Percentiles rank a stretch among this genome's conserved stretches.
Conservation (phyloP, 306 rosid species). For the Inga leiocalycina region DNA sequence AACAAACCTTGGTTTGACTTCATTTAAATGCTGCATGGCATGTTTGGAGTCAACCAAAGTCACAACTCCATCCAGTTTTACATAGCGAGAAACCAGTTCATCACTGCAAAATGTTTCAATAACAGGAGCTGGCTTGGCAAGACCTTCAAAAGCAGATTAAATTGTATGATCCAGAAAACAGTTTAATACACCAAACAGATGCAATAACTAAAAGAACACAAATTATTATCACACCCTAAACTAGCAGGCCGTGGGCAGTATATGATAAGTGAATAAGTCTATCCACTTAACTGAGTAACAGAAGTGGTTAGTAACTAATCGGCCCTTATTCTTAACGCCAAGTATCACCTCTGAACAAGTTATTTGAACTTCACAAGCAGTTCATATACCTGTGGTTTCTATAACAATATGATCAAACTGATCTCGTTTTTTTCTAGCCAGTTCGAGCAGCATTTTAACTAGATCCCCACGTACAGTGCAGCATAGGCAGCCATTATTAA, state of each 20-base stretch:
- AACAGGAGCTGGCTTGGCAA: constrained; percentile 91
- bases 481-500: constrained; percentile 91
- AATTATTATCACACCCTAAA: constrained; percentile 7
- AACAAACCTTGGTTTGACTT: constrained; percentile 92
- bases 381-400: constrained; percentile 81
- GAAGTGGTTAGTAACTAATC: too few species aligned
- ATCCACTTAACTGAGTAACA: too few species aligned
- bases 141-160: constrained; percentile 57
- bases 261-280: not conserved
- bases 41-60: constrained; percentile 93
- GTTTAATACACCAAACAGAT: constrained; percentile 6
- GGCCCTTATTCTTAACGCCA: too few species aligned
- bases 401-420: constrained; percentile 87
- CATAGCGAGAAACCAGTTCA: constrained; percentile 65
- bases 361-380: constrained; percentile 15
- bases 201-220: not conserved
- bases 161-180: constrained; percentile 5
- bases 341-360: not conserved
- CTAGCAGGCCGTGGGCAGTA: constrained; percentile 19
- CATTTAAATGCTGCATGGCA: constrained; percentile 76
- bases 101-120: constrained; percentile 86
- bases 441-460: constrained; percentile 82
- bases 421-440: constrained; percentile 71
- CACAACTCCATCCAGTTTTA: constrained; percentile 93
- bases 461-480: constrained; percentile 94